Conservation (phyloP, 495 filamentous ascomycete genomes). For the Sordaria brevicollis region DNA sequence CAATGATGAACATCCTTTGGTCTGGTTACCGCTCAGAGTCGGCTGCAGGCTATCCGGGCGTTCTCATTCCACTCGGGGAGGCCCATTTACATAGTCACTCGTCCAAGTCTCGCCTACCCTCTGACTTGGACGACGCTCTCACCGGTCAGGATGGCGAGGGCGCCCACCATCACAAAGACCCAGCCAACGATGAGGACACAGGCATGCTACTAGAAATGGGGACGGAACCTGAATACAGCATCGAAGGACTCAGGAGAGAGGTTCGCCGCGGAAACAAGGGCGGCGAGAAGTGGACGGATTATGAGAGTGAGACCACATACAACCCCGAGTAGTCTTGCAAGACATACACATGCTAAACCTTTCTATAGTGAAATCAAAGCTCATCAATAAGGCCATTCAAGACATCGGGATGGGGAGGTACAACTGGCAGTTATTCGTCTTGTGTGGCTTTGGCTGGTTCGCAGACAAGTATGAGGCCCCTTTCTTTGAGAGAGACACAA, state of each 20-base stretch:
- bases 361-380: slow-evolving; percentile 41
- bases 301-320: slow-evolving; percentile 34
- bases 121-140: slow-evolving; percentile 22
- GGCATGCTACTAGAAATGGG: slow-evolving; percentile 29
- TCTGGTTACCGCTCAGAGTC: slow-evolving; percentile 23
- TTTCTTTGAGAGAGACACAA: neutral
- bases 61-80: slow-evolving; percentile 36
- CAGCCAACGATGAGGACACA: slow-evolving; percentile 24
- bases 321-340: neutral
- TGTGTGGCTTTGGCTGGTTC: slow-evolving; percentile 74
- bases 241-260: slow-evolving; percentile 38
- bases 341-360: slow-evolving; percentile 6
- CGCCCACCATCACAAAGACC: slow-evolving; percentile 17
- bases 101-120: slow-evolving; percentile 20
- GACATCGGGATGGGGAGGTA: slow-evolving; percentile 86
- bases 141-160: slow-evolving; percentile 10
- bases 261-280: slow-evolving; percentile 27
- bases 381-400: slow-evolving; percentile 66
- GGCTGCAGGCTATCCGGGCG: slow-evolving; percentile 31
- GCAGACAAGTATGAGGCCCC: slow-evolving; percentile 40
- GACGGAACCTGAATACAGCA: slow-evolving; percentile 35
- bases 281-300: slow-evolving; percentile 33
- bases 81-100: slow-evolving; percentile 39
- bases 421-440: slow-evolving; percentile 73
- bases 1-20: neutral